These are phyloP conservation scores for Barnettozyma hawaiiensis DNA, from an alignment of 1,139 yeast species.

Conservation along the genomic window DNA sequence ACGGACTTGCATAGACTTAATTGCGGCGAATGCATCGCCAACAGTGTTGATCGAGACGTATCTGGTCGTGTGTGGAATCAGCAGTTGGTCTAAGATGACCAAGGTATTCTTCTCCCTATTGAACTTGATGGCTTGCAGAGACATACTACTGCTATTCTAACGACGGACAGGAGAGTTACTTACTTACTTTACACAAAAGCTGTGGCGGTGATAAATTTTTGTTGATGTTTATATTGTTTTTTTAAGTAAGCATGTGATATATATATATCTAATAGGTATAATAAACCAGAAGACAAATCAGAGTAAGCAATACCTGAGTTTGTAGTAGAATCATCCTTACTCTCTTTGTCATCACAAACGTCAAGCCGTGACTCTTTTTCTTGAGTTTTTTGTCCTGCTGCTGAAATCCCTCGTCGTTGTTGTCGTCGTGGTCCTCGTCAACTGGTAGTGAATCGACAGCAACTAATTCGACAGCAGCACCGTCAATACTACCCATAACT, in stretches of 20 bases:
- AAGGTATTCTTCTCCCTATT: slow-evolving; percentile 41
- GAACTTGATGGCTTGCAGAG: slow-evolving; percentile 65
- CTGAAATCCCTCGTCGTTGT: no score
- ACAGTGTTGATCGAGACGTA: slow-evolving; percentile 57
- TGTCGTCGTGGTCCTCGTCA: no score
- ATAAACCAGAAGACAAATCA: neutral
- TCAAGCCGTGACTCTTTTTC: no score
- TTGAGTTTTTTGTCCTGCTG: no score
- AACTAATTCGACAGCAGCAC: no score
- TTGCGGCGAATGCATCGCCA: slow-evolving; percentile 74
- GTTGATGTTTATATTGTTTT: neutral
- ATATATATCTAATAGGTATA: no score
- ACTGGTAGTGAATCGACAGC: neutral
- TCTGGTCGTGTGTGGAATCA: slow-evolving; percentile 71
- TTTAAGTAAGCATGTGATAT: no score
- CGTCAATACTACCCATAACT: neutral
- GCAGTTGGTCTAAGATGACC: slow-evolving; percentile 71
- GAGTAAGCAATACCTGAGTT: neutral
- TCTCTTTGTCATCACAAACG: neutral
- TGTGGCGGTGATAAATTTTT: neutral
- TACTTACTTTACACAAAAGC: no score
- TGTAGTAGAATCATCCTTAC: neutral
- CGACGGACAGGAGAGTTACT: no score
- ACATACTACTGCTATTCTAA: slow-evolving; percentile 25
- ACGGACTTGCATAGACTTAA: slow-evolving; percentile 87